Evolutionary conservation across 148 eudicot species (phyloP), one percentile per base, ranked within the genome.

Genomic region (Cornus suecica): DNA sequence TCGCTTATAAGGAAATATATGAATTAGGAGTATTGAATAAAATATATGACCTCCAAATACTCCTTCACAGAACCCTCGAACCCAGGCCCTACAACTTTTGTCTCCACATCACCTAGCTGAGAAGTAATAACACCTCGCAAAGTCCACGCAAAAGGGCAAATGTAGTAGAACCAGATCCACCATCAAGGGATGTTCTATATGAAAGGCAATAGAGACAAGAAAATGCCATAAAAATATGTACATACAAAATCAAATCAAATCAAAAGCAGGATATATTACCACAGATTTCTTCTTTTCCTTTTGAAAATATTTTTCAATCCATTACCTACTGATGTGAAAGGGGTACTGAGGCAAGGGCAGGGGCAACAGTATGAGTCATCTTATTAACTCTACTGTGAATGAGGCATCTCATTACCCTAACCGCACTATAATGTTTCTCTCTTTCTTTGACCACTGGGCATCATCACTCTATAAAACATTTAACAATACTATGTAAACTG

Each of bases 161-260:
- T 78, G 78, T 90, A 94, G 77, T 94, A 89, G 81, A 90, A 90
- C 98, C 98, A 92, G 34, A 92, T 79, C 98, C 98, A 94, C 97
- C 98, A 94, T 34, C 70, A 83, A 6, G 98, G 95, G 72, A 94
- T 94, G 24, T 58, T 68, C 98, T 94, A 82, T 28, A 76, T 37
- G 42, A 79, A 18, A 56, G n/a, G 23, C 10, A 45, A 45, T 4
- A 2, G 37, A 56, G 48, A 24, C 20, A 58, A 56, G 5, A 3
- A 4, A n/a, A 4, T 3, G 5, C 4, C 7, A 32, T 0, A 32
- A 32, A 32, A 3, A 32, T 32, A 32, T 3, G 4, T 32, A 3
- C 37, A 32, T 0, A 32, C 4, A 8, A 37, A 37, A 37, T 6
- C 5, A 37, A 37, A 2, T n/a, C n/a, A n/a, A 37, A 37, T 5